A percentile compares a stretch with the other conserved stretches of the same genome.
These are phyloP conservation scores for Pseudogymnoascus sp. DNA, from an alignment of 2,329 filamentous ascomycete genomes.

Conservation along the genomic window DNA sequence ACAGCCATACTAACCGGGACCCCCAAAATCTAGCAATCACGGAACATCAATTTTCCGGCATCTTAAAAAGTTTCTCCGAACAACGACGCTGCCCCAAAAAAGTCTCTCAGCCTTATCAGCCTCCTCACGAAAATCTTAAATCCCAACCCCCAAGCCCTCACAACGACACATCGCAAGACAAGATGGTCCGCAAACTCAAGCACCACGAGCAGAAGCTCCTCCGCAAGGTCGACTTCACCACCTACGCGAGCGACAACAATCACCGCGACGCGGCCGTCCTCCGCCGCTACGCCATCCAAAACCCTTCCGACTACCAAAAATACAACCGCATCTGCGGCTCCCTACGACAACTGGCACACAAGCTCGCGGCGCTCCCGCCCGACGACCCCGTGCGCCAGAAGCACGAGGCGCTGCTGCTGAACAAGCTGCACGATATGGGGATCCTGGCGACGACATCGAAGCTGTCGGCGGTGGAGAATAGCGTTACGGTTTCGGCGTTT, in stretches of 20 bases:
- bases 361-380: conserved; percentile 73
- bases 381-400: conserved; percentile 70
- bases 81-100: background rate
- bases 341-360: conserved; percentile 84
- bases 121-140: conserved; percentile 8
- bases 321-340: conserved; percentile 66
- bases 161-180: background rate
- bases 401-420: conserved; percentile 77
- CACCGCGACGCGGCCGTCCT: conserved; percentile 77
- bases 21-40: background rate
- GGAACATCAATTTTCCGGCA: background rate
- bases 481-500: conserved; percentile 82
- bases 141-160: background rate
- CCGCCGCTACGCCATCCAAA: conserved; percentile 84
- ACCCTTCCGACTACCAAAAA: conserved; percentile 74
- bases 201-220: conserved; percentile 95
- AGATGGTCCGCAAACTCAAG: conserved; percentile 92
- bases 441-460: conserved; percentile 65
- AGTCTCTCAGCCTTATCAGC: conserved; percentile 1
- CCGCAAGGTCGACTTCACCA: conserved; percentile 86
- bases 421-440: conserved; percentile 91
- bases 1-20: background rate
- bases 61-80: background rate
- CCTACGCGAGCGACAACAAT: conserved; percentile 78
- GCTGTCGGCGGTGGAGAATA: conserved; percentile 77